These are phyloP conservation scores for Salix exigua DNA, from an alignment of 345 rosid genomes.

Conservation along the genomic window DNA sequence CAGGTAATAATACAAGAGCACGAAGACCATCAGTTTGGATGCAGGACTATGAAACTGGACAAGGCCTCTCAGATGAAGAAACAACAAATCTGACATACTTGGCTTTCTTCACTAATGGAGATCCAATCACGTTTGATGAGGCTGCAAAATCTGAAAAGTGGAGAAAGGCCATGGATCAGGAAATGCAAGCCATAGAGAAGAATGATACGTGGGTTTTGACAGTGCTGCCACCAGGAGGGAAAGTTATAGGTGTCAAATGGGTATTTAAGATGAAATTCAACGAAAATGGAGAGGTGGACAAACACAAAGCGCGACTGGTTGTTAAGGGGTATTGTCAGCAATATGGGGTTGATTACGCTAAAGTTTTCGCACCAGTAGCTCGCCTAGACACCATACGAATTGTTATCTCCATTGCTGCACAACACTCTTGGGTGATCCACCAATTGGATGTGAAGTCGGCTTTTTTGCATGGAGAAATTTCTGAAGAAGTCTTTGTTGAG, in stretches of 20 bases:
- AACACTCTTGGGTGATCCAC: too few relatives aligned
- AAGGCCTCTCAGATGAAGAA: neutral
- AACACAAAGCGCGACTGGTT: too few relatives aligned
- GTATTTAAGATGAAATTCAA: constrained; percentile 5
- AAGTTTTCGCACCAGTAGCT: too few relatives aligned
- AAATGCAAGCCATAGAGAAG: neutral
- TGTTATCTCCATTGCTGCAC: too few relatives aligned
- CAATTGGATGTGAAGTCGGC: too few relatives aligned
- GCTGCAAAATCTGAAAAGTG: neutral
- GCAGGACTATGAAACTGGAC: neutral
- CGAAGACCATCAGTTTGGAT: constrained; percentile 4
- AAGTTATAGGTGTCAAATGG: constrained; percentile 4
- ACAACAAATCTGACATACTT: neutral
- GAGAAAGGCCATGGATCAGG: neutral
- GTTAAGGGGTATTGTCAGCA: too few relatives aligned
- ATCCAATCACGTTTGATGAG: neutral
- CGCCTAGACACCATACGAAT: too few relatives aligned
- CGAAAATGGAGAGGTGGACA: neutral
- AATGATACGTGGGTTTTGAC: neutral
- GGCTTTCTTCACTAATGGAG: neutral
- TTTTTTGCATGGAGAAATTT: too few relatives aligned
- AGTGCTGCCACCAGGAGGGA: neutral
- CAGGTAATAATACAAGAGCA: too few relatives aligned
- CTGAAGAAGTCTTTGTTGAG: too few relatives aligned
- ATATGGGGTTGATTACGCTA: too few relatives aligned